These are phyloP conservation scores for Trichoderma lentiforme DNA, from an alignment of 2,329 filamentous ascomycete species.

Conservation along the genomic window DNA sequence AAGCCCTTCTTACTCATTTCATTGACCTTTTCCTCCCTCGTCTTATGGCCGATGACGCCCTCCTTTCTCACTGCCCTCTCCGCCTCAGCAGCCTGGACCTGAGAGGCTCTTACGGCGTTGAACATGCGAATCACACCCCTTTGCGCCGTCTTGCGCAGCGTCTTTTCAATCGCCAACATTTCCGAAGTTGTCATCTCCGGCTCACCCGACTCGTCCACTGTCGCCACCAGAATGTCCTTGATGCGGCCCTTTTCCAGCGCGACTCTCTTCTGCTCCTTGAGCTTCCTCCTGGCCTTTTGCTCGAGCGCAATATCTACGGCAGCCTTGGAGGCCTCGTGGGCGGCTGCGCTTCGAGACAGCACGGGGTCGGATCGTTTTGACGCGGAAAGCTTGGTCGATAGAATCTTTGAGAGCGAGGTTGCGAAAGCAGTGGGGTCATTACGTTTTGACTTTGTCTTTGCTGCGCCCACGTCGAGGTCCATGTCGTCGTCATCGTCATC, in stretches of 20 bases:
- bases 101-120: slow-evolving; percentile 88
- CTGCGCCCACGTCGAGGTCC: slow-evolving; percentile 34
- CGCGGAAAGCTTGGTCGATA: slow-evolving; percentile 81
- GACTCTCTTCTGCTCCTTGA: slow-evolving; percentile 75
- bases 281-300: slow-evolving; percentile 71
- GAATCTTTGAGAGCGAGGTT: slow-evolving; percentile 88
- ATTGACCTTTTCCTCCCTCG: slow-evolving; percentile 82
- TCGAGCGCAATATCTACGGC: slow-evolving; percentile 76
- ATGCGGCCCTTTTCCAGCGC: slow-evolving; percentile 84
- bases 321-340: slow-evolving; percentile 67
- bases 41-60: slow-evolving; percentile 73
- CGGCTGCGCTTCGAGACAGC: slow-evolving; percentile 76
- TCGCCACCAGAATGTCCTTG: slow-evolving; percentile 72
- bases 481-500: slow-evolving; percentile 38
- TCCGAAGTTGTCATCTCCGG: slow-evolving; percentile 48
- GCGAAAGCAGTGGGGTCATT: slow-evolving; percentile 91
- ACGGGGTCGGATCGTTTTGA: slow-evolving; percentile 84
- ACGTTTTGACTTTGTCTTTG: slow-evolving; percentile 66
- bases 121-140: slow-evolving; percentile 94
- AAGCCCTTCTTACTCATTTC: slow-evolving; percentile 98
- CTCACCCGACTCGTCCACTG: slow-evolving; percentile 50
- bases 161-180: slow-evolving; percentile 69
- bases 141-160: slow-evolving; percentile 82
- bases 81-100: slow-evolving; percentile 81
- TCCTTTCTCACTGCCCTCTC: slow-evolving; percentile 65